Conservation (phyloP, 106 monocot genomes). For the Chionographis japonica region DNA sequence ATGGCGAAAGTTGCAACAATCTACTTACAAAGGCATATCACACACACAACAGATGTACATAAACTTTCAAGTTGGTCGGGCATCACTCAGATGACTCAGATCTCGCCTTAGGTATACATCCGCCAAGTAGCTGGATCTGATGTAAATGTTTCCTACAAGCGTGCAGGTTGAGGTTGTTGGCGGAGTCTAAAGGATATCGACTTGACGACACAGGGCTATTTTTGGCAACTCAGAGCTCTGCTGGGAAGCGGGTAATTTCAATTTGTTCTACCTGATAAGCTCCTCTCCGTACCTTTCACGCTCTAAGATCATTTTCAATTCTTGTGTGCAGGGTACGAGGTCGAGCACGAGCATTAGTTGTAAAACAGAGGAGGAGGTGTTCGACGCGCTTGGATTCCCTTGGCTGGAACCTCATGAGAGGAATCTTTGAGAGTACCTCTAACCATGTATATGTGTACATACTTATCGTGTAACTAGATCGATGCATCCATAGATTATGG, state of each 20-base stretch:
- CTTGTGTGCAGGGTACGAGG: slow-evolving; percentile 43
- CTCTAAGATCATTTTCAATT: not conserved
- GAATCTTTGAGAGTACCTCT: slow-evolving; percentile 47
- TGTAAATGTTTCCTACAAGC: too few relatives aligned
- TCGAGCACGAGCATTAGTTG: slow-evolving; percentile 55
- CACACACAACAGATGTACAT: too few relatives aligned
- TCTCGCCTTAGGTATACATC: too few relatives aligned
- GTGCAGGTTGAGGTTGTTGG: slow-evolving; percentile 81
- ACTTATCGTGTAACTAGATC: not conserved
- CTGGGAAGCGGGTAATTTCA: slow-evolving; percentile 54
- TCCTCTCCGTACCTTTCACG: not conserved
- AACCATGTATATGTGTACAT: not conserved
- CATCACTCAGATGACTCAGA: not conserved
- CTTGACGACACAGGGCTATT: slow-evolving; percentile 93
- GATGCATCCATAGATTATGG: too few relatives aligned
- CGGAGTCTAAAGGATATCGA: slow-evolving; percentile 90
- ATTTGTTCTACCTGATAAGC: not conserved
- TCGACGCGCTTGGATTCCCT: slow-evolving; percentile 89
- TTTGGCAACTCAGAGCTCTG: slow-evolving; percentile 52
- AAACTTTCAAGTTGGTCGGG: not conserved
- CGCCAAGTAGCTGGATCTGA: too few relatives aligned
- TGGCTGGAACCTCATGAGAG: slow-evolving; percentile 96
- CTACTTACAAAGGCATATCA: too few relatives aligned
- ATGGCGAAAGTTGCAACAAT: too few relatives aligned
- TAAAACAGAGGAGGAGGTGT: slow-evolving; percentile 77